phyloP scores from a whole-genome alignment of 345 rosid genomes.

The Excoecaria agallocha region DNA sequence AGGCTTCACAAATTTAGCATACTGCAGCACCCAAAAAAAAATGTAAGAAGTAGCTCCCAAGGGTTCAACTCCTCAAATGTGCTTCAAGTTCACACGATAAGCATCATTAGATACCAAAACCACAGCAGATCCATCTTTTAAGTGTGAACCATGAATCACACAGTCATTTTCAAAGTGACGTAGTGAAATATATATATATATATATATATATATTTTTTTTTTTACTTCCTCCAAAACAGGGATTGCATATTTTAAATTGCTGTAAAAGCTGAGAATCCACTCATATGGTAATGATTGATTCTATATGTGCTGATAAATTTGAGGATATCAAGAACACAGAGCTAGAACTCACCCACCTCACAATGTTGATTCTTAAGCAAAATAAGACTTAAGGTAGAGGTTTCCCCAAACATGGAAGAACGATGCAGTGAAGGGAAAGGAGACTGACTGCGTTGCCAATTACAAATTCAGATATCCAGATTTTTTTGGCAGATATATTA shows the following conservation, averaged over 20 bases:
- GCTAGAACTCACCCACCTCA: background rate
- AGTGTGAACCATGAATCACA: background rate
- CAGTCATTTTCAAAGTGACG: background rate
- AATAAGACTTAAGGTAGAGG: background rate
- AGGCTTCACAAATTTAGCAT: conserved; percentile 96
- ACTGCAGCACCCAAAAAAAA: conserved; percentile 46
- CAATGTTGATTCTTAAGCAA: background rate
- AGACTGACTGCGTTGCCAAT: background rate
- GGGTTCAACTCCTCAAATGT: background rate
- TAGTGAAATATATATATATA: too few relatives aligned
- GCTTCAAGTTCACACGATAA: background rate
- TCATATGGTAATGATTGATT: background rate
- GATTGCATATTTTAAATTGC: background rate
- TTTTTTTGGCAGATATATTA: background rate
- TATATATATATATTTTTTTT: background rate
- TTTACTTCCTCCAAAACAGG: background rate
- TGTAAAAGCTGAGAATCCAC: conserved; percentile 3
- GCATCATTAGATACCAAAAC: conserved; percentile 6
- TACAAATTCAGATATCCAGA: background rate
- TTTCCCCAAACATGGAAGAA: background rate
- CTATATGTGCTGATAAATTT: background rate
- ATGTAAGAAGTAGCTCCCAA: background rate
- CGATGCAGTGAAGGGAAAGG: background rate
- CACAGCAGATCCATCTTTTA: background rate
- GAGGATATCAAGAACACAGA: background rate